Evolutionary conservation across 1,284 basidiomycete genomes (phyloP).

Genomic region (Tranzscheliella williamsii): DNA sequence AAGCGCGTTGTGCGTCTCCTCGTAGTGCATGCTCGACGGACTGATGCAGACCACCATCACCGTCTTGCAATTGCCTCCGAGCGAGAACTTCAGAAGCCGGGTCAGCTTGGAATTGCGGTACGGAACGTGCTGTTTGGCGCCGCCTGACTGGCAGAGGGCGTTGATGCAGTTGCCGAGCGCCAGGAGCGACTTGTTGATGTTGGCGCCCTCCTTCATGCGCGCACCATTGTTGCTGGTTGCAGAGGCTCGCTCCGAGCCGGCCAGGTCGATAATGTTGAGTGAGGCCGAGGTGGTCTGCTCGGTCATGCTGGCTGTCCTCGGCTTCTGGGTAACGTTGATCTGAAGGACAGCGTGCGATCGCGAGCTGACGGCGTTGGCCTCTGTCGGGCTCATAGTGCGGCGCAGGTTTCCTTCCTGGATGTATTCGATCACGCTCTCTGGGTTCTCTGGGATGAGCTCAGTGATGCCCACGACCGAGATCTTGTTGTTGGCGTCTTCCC

Average conservation of each 20-base stretch:
- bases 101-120: constrained; percentile 60
- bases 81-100: constrained; percentile 59
- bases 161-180: constrained; percentile 61
- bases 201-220: constrained; percentile 61
- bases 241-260: constrained; percentile 58
- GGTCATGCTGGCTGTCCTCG: constrained; percentile 52
- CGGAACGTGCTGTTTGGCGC: constrained; percentile 47
- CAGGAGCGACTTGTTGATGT: constrained; percentile 60
- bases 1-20: constrained; percentile 61
- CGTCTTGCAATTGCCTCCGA: constrained; percentile 61
- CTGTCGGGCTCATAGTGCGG: constrained; percentile 59
- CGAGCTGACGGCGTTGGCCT: constrained; percentile 59
- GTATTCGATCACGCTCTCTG: constrained; percentile 56
- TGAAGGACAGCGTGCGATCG: constrained; percentile 59
- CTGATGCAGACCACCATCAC: constrained; percentile 61
- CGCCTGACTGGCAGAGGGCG: constrained; percentile 57
- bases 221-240: constrained; percentile 59
- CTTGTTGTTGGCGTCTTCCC: constrained; percentile 56
- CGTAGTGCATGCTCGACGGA: constrained; percentile 59
- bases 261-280: constrained; percentile 60
- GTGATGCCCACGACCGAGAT: constrained; percentile 60
- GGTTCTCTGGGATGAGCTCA: constrained; percentile 55
- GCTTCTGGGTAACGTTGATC: constrained; percentile 59
- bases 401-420: constrained; percentile 58
- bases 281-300: constrained; percentile 56